Percentiles rank a stretch among this genome's conserved stretches.
phyloP scores from a whole-genome alignment of 805 yeast genomes.

The Wickerhamomyces silvicola region DNA sequence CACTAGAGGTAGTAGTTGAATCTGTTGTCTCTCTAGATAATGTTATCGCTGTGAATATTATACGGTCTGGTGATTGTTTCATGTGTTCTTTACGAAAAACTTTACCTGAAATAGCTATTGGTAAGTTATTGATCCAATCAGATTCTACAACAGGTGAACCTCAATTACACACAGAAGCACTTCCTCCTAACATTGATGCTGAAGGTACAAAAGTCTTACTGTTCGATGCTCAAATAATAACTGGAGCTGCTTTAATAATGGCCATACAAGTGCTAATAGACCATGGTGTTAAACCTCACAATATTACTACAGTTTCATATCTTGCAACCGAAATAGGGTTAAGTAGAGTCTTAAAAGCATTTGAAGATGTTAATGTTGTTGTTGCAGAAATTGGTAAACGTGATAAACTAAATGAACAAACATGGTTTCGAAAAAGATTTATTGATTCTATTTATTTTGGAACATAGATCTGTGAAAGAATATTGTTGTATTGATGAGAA shows the following conservation, averaged over 20 bases:
- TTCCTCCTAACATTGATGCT: conserved; percentile 41
- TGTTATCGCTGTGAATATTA: conserved; percentile 68
- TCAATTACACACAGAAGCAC: conserved; percentile 71
- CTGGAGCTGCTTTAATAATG: conserved; percentile 95
- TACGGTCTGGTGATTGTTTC: conserved; percentile 91
- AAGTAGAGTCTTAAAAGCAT: conserved; percentile 66
- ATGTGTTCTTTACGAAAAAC: conserved; percentile 71
- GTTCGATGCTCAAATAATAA: conserved; percentile 80
- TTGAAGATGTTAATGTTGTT: conserved; percentile 53
- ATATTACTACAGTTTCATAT: conserved; percentile 65
- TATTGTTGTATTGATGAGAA: too few species aligned
- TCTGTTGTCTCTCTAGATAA: conserved; percentile 33
- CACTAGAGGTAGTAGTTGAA: conserved; percentile 26
- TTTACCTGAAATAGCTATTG: conserved; percentile 71
- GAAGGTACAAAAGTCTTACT: conserved; percentile 45
- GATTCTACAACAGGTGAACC: conserved; percentile 93
- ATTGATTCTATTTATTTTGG: conserved; percentile 79
- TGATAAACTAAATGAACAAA: conserved; percentile 40
- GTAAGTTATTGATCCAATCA: conserved; percentile 81
- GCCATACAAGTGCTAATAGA: conserved; percentile 83
- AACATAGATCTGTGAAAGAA: too few species aligned
- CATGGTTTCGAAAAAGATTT: conserved; percentile 62
- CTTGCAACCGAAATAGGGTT: conserved; percentile 76
- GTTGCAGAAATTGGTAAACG: conserved; percentile 58
- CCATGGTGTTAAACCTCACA: conserved; percentile 56